These are phyloP conservation scores for Puccinia coronata DNA, from an alignment of 1,284 basidiomycete genomes.

Conservation along the genomic window DNA sequence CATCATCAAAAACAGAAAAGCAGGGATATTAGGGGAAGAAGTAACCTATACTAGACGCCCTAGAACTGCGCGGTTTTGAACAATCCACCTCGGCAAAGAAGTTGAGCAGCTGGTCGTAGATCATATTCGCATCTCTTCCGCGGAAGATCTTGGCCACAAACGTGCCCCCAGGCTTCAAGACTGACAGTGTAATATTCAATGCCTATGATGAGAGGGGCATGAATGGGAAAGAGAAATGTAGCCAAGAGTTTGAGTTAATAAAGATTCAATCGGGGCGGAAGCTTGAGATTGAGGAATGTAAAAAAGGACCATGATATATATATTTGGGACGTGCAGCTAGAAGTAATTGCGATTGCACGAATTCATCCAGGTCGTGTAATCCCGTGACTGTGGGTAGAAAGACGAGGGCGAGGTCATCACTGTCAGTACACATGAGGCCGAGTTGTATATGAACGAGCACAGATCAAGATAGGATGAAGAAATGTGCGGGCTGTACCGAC, in stretches of 20 bases:
- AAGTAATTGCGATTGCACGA: conserved; percentile 65
- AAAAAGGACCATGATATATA: not conserved
- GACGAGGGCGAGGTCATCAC: too few species aligned
- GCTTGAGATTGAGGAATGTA: conserved; percentile 21
- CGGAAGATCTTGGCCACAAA: conserved; percentile 67
- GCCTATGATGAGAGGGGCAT: conserved; percentile 57
- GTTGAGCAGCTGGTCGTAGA: conserved; percentile 61
- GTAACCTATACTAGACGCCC: conserved; percentile 56
- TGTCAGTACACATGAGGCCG: too few species aligned
- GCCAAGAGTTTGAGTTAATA: not conserved
- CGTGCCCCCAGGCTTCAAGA: conserved; percentile 63
- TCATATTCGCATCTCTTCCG: conserved; percentile 61
- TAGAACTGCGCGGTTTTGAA: conserved; percentile 59
- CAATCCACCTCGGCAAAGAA: conserved; percentile 61
- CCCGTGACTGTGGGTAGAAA: conserved; percentile 63
- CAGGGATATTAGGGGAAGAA: not conserved
- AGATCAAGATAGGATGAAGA: too few species aligned
- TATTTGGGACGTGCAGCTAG: conserved; percentile 60
- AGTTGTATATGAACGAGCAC: too few species aligned
- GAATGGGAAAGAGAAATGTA: not conserved
- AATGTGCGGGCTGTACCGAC: too few species aligned
- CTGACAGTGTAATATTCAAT: conserved; percentile 63
- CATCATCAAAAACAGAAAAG: not conserved
- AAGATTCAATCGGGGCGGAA: not conserved
- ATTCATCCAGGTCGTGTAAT: conserved; percentile 65